A percentile compares a stretch with the other conserved stretches of the same genome.
phyloP scores from a whole-genome alignment of 768 basidiomycete genomes.

The Pleurotus djamor region DNA sequence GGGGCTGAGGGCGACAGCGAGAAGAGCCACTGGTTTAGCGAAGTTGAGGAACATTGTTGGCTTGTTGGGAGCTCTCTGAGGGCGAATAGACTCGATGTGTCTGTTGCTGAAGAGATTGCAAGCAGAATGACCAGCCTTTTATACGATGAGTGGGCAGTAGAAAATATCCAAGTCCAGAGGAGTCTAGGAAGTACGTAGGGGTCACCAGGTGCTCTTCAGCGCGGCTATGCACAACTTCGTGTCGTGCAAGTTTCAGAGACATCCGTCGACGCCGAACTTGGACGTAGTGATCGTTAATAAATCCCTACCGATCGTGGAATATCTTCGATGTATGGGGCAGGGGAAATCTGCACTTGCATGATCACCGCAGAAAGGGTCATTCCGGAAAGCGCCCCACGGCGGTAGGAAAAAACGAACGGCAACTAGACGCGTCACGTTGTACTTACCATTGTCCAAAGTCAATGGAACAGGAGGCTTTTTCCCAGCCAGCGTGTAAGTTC shows the following conservation, averaged over 20 bases:
- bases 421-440: too few relatives aligned
- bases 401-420: too few relatives aligned
- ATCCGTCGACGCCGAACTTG: not conserved
- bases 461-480: too few relatives aligned
- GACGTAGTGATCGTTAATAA: not conserved
- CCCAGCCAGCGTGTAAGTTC: too few relatives aligned
- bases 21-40: not conserved
- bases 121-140: not conserved
- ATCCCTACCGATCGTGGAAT: not conserved
- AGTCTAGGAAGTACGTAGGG: not conserved
- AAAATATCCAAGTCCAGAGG: not conserved
- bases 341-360: not conserved
- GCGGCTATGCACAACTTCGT: not conserved
- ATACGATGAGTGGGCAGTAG: not conserved
- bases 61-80: not conserved
- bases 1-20: conserved; percentile 2
- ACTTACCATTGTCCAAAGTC: too few relatives aligned
- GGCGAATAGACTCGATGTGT: not conserved
- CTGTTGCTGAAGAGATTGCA: not conserved
- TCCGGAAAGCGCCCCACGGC: not conserved
- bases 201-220: not conserved
- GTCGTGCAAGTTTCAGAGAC: not conserved
- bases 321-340: not conserved
- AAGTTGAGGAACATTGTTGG: conserved; percentile 1
- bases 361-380: not conserved